Conservation (phyloP, 148 eudicot genomes). For the Persicaria maculosa region DNA sequence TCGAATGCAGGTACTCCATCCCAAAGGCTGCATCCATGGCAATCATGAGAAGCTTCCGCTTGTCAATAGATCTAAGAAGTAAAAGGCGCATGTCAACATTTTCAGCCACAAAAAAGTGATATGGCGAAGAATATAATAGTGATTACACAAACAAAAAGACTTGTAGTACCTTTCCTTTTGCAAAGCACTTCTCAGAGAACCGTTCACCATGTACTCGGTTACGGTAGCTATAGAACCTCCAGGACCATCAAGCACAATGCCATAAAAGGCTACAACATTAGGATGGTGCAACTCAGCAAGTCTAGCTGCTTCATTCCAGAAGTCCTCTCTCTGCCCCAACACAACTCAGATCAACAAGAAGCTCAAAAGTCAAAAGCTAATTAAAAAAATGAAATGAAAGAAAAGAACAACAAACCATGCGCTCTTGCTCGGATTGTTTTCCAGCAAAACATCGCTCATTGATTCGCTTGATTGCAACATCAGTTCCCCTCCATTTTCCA, state of each 20-base stretch:
- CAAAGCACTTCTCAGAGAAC: slow-evolving; percentile 83
- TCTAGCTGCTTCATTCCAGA: slow-evolving; percentile 97
- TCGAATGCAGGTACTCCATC: slow-evolving; percentile 94
- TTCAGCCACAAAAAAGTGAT: background rate
- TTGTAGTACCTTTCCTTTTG: slow-evolving; percentile 65
- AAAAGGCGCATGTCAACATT: background rate
- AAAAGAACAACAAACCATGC: slow-evolving; percentile 50
- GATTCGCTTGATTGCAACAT: slow-evolving; percentile 91
- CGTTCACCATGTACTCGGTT: slow-evolving; percentile 96
- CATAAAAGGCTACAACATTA: slow-evolving; percentile 93
- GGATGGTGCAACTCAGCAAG: slow-evolving; percentile 98
- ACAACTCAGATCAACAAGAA: background rate
- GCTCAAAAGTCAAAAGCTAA: slow-evolving; percentile 12
- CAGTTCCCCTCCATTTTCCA: slow-evolving; percentile 97
- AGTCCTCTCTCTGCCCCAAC: slow-evolving; percentile 60
- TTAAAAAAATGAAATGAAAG: background rate
- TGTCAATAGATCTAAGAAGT: slow-evolving; percentile 62
- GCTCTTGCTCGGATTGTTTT: slow-evolving; percentile 83
- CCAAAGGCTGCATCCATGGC: slow-evolving; percentile 98
- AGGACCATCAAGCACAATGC: slow-evolving; percentile 96
- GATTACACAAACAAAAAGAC: background rate
- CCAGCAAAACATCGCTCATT: slow-evolving; percentile 89
- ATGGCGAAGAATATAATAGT: slow-evolving; percentile 3
- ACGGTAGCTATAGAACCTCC: slow-evolving; percentile 94
- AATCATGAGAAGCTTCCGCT: slow-evolving; percentile 78